phyloP scores from a whole-genome alignment of 169 alveolate species.

The Amoebophrya sp. region DNA sequence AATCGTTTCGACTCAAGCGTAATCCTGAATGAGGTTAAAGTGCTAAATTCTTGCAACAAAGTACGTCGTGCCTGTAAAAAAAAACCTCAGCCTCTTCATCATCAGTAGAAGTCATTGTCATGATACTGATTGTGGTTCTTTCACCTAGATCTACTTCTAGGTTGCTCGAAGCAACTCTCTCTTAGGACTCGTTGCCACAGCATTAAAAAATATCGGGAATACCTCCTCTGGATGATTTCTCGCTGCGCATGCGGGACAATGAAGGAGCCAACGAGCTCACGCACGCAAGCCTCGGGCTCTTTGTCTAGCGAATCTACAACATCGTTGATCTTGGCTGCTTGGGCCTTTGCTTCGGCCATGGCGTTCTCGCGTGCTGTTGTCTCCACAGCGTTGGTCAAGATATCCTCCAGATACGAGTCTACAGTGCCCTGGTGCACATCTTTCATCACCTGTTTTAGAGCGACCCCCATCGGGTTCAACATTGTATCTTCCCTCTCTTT shows the following conservation, averaged over 20 bases:
- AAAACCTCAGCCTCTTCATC: no score
- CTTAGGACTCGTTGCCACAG: no score
- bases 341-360: constrained; percentile 66
- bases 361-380: constrained; percentile 64
- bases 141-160: no score
- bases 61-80: no score
- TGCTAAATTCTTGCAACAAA: no score
- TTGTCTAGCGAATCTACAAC: constrained; percentile 69
- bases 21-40: no score
- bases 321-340: constrained; percentile 64
- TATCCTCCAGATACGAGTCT: constrained; percentile 76
- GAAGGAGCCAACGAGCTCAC: constrained; percentile 72
- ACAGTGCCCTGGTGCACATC: constrained; percentile 59
- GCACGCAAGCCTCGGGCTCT: constrained; percentile 65
- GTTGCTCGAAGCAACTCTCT: no score
- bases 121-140: no score
- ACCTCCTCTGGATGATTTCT: constrained; percentile 49
- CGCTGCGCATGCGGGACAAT: constrained; percentile 78
- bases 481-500: no score
- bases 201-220: no score
- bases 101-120: no score
- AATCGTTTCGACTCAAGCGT: background rate
- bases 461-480: no score
- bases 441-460: constrained; percentile 15
- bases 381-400: constrained; percentile 62